Evolutionary conservation across 2,329 filamentous ascomycete species (phyloP), one percentile per base, ranked within the genome.

Genomic region (Penicillium sp.): DNA sequence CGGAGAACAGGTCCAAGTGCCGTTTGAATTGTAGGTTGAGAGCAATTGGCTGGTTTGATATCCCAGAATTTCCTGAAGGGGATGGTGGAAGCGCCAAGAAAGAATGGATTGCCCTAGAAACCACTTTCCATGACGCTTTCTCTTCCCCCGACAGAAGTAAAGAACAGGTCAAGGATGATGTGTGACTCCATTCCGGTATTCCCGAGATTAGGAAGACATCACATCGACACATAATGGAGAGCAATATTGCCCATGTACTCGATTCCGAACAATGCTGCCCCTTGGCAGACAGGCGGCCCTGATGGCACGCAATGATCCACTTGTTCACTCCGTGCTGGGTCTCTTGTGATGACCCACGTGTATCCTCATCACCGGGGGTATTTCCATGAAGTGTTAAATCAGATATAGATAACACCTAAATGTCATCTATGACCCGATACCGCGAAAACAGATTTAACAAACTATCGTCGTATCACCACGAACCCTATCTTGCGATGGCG

Each of bases 401-500:
- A 21, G 46, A 48, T 47, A 43, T 45, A 21, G 36, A 33, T 40
- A 21, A 31, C 52, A 52, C 36, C 34, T 34, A 51, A 48, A 43
- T 37, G 34, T 19, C 26, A 90, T 92, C 73, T 31, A 96, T 94
- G 67, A 43, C 48, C 60, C 46, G 16, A 50, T 39, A 33, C 19
- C 28, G 39, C 23, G 44, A 54, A 21, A 45, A 43, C 39, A 54
- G 48, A 52, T 50, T 43, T 45, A 52, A 56, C 48, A 47, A 28
- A 39, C 14, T 43, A 34, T 47, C 52, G 49, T 42, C 48, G 31
- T 54, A 34, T 46, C 23, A 43, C 33, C 23, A 42, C 43, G 19
- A 42, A 26, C 39, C 39, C 43, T 21, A 34, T 37, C 16, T 13
- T 43, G 8, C 23, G 31, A 31, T 14, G 46, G 28, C 19, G 34